A percentile compares a stretch with the other conserved stretches of the same genome.
phyloP scores from a whole-genome alignment of 805 yeast genomes.

The Saturnispora zaruensis region DNA sequence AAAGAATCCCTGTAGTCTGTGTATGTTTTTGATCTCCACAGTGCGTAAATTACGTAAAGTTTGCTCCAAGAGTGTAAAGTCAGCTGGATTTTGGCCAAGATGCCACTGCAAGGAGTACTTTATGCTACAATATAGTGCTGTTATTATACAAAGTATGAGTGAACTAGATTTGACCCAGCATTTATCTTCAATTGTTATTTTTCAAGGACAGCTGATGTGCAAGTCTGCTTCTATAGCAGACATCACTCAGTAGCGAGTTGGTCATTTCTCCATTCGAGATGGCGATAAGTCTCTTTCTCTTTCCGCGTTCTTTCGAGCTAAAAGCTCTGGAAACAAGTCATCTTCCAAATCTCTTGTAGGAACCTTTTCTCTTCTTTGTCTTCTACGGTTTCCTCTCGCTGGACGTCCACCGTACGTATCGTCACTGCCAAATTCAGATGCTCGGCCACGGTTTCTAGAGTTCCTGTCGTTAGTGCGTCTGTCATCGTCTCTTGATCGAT shows the following conservation, averaged over 20 bases:
- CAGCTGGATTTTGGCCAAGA: background rate
- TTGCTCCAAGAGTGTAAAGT: background rate
- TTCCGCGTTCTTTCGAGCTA: constrained; percentile 17
- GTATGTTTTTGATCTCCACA: background rate
- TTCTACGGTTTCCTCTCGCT: constrained; percentile 10
- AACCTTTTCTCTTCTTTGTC: constrained; percentile 11
- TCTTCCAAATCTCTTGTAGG: constrained; percentile 23
- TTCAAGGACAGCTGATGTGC: background rate
- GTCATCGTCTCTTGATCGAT: constrained; percentile 4
- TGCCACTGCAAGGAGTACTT: background rate
- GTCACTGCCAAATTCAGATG: too few relatives aligned
- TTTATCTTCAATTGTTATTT: background rate
- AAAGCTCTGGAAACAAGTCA: constrained; percentile 31
- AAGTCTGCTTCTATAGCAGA: too few relatives aligned
- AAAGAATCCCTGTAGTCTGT: background rate
- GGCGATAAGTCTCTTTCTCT: constrained; percentile 6
- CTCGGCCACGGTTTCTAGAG: too few relatives aligned
- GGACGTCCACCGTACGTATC: background rate
- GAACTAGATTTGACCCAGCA: background rate
- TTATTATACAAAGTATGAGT: background rate
- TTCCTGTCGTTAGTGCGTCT: background rate
- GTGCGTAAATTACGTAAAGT: background rate
- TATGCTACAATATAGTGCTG: background rate
- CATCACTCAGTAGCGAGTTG: too few relatives aligned
- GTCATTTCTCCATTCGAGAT: constrained; percentile 2